Evolutionary conservation across 768 basidiomycete species (phyloP), one percentile per base, ranked within the genome.

Genomic region (Hemileccinum impolitum): DNA sequence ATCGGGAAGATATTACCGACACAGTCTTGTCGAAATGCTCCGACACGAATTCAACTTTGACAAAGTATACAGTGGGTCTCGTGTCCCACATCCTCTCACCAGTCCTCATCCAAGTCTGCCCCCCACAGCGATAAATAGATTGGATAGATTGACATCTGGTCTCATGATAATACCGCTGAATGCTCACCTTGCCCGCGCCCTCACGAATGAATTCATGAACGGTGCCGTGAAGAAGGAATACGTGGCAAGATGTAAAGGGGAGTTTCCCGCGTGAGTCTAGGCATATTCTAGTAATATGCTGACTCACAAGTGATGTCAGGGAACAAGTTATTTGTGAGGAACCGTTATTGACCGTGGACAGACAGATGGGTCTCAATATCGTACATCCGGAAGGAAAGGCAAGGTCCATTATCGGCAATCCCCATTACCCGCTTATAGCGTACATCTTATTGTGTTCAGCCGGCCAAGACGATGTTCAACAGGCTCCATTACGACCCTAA

Each of bases 371-470:
- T 4, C 69, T 99, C 39, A 97, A 97, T 52, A 87, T 98, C 44
- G 90, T 97, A 14, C 92, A 96, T 62, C 92, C 94, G 0, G 84
- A 94, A 48, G 96, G 96, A 37, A 94, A 97, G 77, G 93, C 91
- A 59, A 32, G 69, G 43, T 15, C 28, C 21, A 17, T 21, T 35
- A 9, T 31, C 3, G 11, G 7, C 28, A 30, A 30, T 47, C 4
- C 4, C 26, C 7, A 21, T 13, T 28, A 15, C 19, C 7, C 25
- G 48, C 18, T 12, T 15, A n/a, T 3, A 17, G 6, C 31, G n/a
- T 17, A 32, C 14, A 48, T 43, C 32, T 39, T 43, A 31, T 41
- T 45, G 45, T 39, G 18, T 49, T 53, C 46, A 96, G 91, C 78
- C 77, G 15, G 90, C 95, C 1, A 88, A 88, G 66, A 99, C 96